These are phyloP conservation scores for Inonotus hispidus DNA, from an alignment of 1,284 basidiomycete genomes.

Conservation along the genomic window DNA sequence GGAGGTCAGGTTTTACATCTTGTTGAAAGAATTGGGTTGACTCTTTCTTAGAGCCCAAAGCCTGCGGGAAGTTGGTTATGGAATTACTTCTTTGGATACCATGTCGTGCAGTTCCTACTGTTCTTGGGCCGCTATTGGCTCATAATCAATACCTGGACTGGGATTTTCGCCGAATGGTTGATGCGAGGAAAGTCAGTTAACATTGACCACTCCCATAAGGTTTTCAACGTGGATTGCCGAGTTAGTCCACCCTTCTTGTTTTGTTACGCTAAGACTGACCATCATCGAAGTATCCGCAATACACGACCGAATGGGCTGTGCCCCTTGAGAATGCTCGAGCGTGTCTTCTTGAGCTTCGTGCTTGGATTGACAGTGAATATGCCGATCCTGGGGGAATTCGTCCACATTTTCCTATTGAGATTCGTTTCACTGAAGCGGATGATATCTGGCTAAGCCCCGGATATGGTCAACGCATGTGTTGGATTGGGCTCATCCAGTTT, in stretches of 20 bases:
- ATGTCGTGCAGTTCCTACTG: conserved; percentile 75
- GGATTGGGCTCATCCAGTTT: conserved; percentile 96
- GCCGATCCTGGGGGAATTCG: conserved; percentile 67
- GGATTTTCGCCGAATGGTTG: conserved; percentile 59
- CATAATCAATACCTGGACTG: conserved; percentile 50
- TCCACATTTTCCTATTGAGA: conserved; percentile 91
- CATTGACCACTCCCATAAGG: conserved; percentile 69
- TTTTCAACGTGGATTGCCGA: conserved; percentile 83
- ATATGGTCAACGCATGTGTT: conserved; percentile 76
- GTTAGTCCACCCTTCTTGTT: conserved; percentile 36
- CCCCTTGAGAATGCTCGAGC: conserved; percentile 60
- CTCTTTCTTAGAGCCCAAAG: conserved; percentile 37
- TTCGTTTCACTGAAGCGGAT: conserved; percentile 85
- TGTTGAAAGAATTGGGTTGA: background rate
- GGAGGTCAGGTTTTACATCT: conserved; percentile 47
- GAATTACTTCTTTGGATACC: conserved; percentile 64
- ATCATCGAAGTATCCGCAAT: conserved; percentile 69
- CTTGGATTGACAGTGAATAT: conserved; percentile 72
- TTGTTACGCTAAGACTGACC: background rate
- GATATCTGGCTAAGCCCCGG: conserved; percentile 94
- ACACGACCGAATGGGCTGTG: conserved; percentile 92
- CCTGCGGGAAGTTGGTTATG: conserved; percentile 60
- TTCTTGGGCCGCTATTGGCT: conserved; percentile 61
- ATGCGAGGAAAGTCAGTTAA: conserved; percentile 41
- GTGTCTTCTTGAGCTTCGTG: conserved; percentile 70